Percentiles rank a stretch among this genome's conserved stretches.
phyloP scores from a whole-genome alignment of 2,329 filamentous ascomycete species.

The Alternaria brassicicola region DNA sequence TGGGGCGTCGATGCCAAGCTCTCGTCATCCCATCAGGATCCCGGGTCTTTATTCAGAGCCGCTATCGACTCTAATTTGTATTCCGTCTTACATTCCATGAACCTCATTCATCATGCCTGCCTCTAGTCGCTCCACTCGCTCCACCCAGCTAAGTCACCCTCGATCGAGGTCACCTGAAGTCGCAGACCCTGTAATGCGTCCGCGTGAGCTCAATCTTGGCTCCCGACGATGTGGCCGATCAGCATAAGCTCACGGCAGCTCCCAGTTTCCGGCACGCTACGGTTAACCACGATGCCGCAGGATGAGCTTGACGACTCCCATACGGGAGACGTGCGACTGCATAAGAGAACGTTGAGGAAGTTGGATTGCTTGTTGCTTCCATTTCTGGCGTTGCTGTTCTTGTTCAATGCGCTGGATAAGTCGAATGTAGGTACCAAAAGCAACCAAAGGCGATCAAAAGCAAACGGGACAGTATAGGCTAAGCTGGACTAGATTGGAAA shows the following conservation, averaged over 20 bases:
- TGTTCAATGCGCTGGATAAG: slow-evolving; percentile 61
- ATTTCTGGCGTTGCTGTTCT: slow-evolving; percentile 59
- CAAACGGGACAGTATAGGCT: neutral
- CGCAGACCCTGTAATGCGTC: slow-evolving; percentile 15
- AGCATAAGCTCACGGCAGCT: slow-evolving; percentile 20
- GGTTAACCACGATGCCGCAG: slow-evolving; percentile 14
- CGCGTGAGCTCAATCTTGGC: slow-evolving; percentile 19
- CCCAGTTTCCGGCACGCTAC: slow-evolving; percentile 3
- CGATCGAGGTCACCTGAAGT: slow-evolving; percentile 5
- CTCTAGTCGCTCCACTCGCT: neutral
- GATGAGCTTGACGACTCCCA: slow-evolving; percentile 9
- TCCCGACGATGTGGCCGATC: slow-evolving; percentile 17
- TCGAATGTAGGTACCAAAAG: slow-evolving; percentile 48
- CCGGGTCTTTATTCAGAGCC: neutral
- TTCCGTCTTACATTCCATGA: neutral
- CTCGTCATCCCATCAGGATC: slow-evolving; percentile 6
- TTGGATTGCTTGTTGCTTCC: slow-evolving; percentile 59
- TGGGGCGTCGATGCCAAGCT: slow-evolving; percentile 1
- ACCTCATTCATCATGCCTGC: neutral
- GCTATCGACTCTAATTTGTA: neutral
- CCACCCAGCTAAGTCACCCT: neutral
- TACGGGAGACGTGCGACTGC: slow-evolving; percentile 22
- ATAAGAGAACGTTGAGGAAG: slow-evolving; percentile 53
- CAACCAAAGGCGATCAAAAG: neutral
- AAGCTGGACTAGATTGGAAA: slow-evolving; percentile 53